Conservation (phyloP, 208 protist species). For the Wallacemonas collosoma region DNA sequence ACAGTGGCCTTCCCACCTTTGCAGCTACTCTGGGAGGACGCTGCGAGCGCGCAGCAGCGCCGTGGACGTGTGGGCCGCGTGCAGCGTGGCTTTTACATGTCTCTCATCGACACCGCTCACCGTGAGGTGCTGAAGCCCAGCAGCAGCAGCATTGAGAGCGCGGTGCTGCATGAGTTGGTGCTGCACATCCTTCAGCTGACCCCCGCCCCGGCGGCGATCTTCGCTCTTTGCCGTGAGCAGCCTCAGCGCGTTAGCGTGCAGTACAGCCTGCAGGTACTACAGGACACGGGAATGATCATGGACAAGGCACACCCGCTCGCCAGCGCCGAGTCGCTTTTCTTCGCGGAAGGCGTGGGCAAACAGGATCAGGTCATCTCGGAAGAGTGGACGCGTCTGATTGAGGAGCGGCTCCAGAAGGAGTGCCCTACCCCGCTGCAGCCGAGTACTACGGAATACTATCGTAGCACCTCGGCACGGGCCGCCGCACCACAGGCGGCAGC, state of each 20-base stretch:
- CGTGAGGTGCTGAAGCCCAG: slow-evolving; percentile 28
- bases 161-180: slow-evolving; percentile 71
- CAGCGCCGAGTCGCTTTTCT: slow-evolving; percentile 37
- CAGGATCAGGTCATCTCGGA: slow-evolving; percentile 31
- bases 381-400: slow-evolving; percentile 49
- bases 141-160: slow-evolving; percentile 61
- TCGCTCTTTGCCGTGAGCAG: slow-evolving; percentile 67
- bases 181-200: slow-evolving; percentile 81
- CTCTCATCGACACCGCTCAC: slow-evolving; percentile 55
- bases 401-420: slow-evolving; percentile 19
- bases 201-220: slow-evolving; percentile 57
- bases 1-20: slow-evolving; percentile 80
- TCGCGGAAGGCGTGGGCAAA: slow-evolving; percentile 22
- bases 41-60: slow-evolving; percentile 66
- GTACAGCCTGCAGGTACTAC: slow-evolving; percentile 59
- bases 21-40: slow-evolving; percentile 73
- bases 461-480: not conserved
- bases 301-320: slow-evolving; percentile 33
- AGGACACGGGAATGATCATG: slow-evolving; percentile 71
- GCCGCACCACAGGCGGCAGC: too few relatives aligned
- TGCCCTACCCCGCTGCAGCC: not conserved
- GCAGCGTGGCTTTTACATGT: slow-evolving; percentile 90
- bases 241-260: slow-evolving; percentile 56
- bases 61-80: slow-evolving; percentile 80
- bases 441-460: not conserved